Evolutionary conservation across 176 grass and related monocot genomes (phyloP).

Genomic region (Aegilops longissima): DNA sequence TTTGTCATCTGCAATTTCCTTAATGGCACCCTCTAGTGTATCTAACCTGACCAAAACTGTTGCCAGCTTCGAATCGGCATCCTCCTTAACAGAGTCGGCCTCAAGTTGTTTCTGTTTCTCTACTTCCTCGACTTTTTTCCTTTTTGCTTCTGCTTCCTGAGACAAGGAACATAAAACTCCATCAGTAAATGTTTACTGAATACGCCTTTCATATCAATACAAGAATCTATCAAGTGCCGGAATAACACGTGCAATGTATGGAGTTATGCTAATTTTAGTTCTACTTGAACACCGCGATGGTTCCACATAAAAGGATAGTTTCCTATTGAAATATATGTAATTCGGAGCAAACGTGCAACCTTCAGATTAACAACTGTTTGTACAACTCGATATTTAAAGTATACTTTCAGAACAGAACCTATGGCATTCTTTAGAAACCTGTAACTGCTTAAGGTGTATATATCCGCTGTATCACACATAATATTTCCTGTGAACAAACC

Average conservation of each 20-base stretch:
- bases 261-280: not conserved
- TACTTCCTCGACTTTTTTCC: constrained; percentile 53
- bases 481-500: not conserved
- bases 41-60: constrained; percentile 62
- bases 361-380: constrained; percentile 12
- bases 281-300: not conserved
- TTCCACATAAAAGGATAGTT: not conserved
- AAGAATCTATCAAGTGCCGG: not conserved
- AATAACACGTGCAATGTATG: not conserved
- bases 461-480: not conserved
- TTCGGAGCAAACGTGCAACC: not conserved
- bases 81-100: constrained; percentile 55
- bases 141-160: constrained; percentile 81
- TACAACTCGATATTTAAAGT: not conserved
- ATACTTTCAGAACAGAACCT: not conserved
- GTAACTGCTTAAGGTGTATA: not conserved
- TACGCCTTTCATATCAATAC: not conserved
- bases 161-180: constrained; percentile 27
- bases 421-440: not conserved
- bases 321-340: not conserved
- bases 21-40: constrained; percentile 61
- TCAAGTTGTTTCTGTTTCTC: constrained; percentile 68
- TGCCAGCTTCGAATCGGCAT: constrained; percentile 59
- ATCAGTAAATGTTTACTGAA: not conserved
- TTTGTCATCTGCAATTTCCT: constrained; percentile 67